Evolutionary conservation across 768 basidiomycete species (phyloP).

Genomic region (Suillus cothurnatus): DNA sequence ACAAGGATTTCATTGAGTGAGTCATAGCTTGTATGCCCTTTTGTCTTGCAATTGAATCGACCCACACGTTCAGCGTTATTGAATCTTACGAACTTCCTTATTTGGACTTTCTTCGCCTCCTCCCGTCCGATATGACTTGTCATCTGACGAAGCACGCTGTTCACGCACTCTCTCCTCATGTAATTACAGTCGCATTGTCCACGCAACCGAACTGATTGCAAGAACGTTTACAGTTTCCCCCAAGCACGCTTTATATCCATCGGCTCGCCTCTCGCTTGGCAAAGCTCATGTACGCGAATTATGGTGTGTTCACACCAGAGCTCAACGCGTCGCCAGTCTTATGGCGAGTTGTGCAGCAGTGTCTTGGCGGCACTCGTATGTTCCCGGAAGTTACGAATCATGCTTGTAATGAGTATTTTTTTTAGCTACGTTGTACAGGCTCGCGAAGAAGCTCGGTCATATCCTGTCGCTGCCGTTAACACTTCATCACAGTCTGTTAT

Average conservation of each 20-base stretch:
- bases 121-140: constrained; percentile 60
- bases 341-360: constrained; percentile 68
- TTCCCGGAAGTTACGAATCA: constrained; percentile 18
- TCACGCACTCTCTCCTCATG: constrained; percentile 70
- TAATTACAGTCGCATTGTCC: constrained; percentile 32
- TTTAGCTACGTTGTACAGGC: constrained; percentile 59
- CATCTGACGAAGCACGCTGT: constrained; percentile 76
- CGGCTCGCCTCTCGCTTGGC: constrained; percentile 63
- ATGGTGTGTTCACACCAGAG: constrained; percentile 69
- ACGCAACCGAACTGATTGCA: constrained; percentile 16
- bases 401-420: constrained; percentile 5
- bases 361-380: constrained; percentile 77
- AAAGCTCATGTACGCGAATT: constrained; percentile 50
- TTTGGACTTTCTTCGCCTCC: constrained; percentile 63
- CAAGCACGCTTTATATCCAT: constrained; percentile 60
- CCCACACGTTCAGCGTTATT: constrained; percentile 54
- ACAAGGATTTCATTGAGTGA: constrained; percentile 74
- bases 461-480: constrained; percentile 61
- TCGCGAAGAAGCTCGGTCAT: constrained; percentile 61
- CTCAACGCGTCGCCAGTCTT: constrained; percentile 74
- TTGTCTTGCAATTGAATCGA: constrained; percentile 7
- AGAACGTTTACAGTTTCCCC: constrained; percentile 55
- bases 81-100: constrained; percentile 81
- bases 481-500: constrained; percentile 57
- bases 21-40: constrained; percentile 24